Conservation (phyloP, 1,139 yeast species). For the Candida anutae region DNA sequence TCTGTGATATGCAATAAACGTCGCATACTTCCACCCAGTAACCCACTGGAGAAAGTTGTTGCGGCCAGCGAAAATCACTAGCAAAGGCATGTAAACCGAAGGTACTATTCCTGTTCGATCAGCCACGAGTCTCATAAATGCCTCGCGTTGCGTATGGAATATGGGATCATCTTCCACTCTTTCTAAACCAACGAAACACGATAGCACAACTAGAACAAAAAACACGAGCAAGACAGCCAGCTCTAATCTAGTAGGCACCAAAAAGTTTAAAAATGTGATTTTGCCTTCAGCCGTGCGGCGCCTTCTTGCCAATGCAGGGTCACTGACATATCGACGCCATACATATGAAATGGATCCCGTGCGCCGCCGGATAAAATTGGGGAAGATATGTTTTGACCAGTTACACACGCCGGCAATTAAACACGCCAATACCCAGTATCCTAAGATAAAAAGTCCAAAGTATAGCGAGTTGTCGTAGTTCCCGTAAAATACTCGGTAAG, state of each 20-base stretch:
- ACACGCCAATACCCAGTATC: slow-evolving; percentile 9
- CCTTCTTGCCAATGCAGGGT: not conserved
- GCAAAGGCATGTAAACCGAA: slow-evolving; percentile 14
- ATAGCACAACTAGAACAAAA: slow-evolving; percentile 8
- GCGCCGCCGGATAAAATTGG: slow-evolving; percentile 1
- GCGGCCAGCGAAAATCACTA: slow-evolving; percentile 31
- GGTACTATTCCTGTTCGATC: slow-evolving; percentile 25
- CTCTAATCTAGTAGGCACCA: slow-evolving; percentile 18
- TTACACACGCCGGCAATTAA: slow-evolving; percentile 7
- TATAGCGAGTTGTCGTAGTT: slow-evolving; percentile 10
- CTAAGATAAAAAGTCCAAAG: slow-evolving; percentile 7
- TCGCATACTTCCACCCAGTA: slow-evolving; percentile 27
- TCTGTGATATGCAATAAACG: slow-evolving; percentile 27
- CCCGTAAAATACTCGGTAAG: not conserved
- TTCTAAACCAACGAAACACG: slow-evolving; percentile 5
- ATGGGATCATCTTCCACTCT: slow-evolving; percentile 4
- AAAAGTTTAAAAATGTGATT: slow-evolving; percentile 1
- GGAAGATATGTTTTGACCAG: slow-evolving; percentile 10
- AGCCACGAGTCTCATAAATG: slow-evolving; percentile 11
- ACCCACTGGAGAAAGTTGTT: slow-evolving; percentile 33
- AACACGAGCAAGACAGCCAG: slow-evolving; percentile 10
- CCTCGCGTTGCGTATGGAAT: slow-evolving; percentile 2
- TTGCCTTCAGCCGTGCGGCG: not conserved
- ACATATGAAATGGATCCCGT: not conserved
- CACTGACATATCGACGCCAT: slow-evolving; percentile 1